A percentile compares a stretch with the other conserved stretches of the same genome.
phyloP scores from a whole-genome alignment of 257 asterid species.

The Fraxinus excelsior region DNA sequence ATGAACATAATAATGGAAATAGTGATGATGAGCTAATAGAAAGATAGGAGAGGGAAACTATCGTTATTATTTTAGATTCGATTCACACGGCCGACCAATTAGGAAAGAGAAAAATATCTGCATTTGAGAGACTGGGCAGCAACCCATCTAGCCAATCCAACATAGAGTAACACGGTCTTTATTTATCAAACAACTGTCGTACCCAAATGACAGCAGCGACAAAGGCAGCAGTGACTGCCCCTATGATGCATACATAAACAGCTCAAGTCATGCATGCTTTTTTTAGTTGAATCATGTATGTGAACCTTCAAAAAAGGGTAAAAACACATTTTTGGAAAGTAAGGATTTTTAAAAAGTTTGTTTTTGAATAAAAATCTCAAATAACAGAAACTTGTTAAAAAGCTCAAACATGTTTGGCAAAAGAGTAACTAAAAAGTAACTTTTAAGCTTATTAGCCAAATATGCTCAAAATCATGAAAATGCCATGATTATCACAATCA shows the following conservation, averaged over 20 bases:
- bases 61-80: background rate
- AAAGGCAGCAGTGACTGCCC: background rate
- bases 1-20: background rate
- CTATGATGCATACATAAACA: background rate
- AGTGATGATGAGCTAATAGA: background rate
- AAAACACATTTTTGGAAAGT: background rate
- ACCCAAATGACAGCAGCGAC: background rate
- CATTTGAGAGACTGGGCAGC: background rate
- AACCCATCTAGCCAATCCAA: background rate
- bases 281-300: background rate
- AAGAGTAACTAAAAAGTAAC: background rate
- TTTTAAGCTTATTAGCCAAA: background rate
- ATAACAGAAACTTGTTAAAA: background rate
- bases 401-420: background rate
- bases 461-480: background rate
- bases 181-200: background rate
- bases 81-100: background rate
- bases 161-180: background rate
- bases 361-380: background rate
- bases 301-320: background rate
- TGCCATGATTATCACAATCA: background rate
- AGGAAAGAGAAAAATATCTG: background rate
- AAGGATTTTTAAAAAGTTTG: background rate
- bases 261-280: background rate
- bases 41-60: background rate